phyloP scores from a whole-genome alignment of 2,329 filamentous ascomycete species.

The Cytospora piceae region DNA sequence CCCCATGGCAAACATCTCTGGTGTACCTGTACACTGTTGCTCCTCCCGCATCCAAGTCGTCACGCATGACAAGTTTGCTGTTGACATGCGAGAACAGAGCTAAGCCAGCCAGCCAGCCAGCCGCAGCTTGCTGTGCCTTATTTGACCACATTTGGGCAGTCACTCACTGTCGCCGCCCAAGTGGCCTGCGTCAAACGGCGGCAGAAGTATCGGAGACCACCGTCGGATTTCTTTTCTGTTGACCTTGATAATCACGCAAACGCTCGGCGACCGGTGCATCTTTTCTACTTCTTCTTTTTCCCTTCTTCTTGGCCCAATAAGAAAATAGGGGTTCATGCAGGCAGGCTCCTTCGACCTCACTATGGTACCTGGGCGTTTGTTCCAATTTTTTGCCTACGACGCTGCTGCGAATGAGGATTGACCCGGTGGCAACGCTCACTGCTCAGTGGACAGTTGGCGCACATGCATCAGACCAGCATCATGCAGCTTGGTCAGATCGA shows the following conservation, averaged over 20 bases:
- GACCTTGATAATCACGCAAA: neutral
- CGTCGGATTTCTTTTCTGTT: neutral
- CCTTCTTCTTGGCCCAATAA: conserved; percentile 1
- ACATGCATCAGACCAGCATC: conserved; percentile 5
- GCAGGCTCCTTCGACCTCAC: conserved; percentile 1
- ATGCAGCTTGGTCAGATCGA: conserved; percentile 6
- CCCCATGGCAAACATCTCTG: conserved; percentile 24
- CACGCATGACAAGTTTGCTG: conserved; percentile 27
- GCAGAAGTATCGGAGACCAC: conserved; percentile 5
- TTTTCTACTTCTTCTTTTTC: neutral
- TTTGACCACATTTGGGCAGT: conserved; percentile 1
- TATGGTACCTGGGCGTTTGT: neutral
- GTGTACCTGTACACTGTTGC: conserved; percentile 18
- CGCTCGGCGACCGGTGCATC: neutral
- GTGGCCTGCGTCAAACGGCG: conserved; percentile 14
- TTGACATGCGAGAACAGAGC: conserved; percentile 13
- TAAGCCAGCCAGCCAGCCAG: neutral
- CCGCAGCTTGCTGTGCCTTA: conserved; percentile 10
- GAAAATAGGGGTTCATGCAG: conserved; percentile 5
- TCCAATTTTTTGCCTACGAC: neutral
- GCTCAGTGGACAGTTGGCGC: neutral
- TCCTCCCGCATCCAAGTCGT: conserved; percentile 14
- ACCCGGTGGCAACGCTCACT: neutral
- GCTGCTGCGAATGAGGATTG: neutral
- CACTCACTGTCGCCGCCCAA: conserved; percentile 2